These are phyloP conservation scores for Cylindrotheca closterium DNA, from an alignment of 108 stramenopile genomes.

Conservation along the genomic window DNA sequence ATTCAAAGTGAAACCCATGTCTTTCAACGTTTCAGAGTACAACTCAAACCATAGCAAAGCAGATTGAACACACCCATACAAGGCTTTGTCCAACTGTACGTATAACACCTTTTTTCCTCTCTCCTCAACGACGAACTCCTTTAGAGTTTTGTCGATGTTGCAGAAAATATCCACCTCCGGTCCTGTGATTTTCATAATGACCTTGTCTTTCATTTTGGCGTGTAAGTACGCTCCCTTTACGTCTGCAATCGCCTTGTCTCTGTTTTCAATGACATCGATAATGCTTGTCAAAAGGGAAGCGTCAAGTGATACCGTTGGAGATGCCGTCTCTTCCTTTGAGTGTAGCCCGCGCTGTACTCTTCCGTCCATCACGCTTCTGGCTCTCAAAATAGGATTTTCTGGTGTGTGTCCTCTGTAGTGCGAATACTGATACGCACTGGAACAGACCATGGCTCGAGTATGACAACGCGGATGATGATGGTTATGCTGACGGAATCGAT, in stretches of 20 bases:
- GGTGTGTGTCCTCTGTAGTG: too few species aligned
- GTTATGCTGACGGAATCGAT: too few species aligned
- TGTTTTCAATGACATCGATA: constrained; percentile 31
- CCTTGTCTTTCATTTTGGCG: too few species aligned
- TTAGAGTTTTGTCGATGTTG: background rate
- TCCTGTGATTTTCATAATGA: background rate
- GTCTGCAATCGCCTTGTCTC: constrained; percentile 32
- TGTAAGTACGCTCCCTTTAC: constrained; percentile 36
- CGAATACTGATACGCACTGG: too few species aligned
- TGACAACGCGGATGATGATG: too few species aligned
- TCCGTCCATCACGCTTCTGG: too few species aligned
- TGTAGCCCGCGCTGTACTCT: constrained; percentile 14
- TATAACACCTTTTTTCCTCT: constrained; percentile 30
- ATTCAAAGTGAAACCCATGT: constrained; percentile 31
- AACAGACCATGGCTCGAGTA: too few species aligned
- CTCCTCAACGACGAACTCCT: constrained; percentile 21
- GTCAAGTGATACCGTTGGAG: constrained; percentile 28
- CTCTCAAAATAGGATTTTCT: too few species aligned
- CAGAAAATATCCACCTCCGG: too few species aligned
- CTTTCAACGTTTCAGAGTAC: constrained; percentile 7
- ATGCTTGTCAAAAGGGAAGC: constrained; percentile 11
- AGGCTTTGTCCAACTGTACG: constrained; percentile 21
- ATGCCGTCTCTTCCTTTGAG: constrained; percentile 25
- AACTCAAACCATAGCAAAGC: constrained; percentile 23
- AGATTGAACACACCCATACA: constrained; percentile 35